phyloP scores from a whole-genome alignment of 345 rosid species.

The Raphanus raphanistrum region DNA sequence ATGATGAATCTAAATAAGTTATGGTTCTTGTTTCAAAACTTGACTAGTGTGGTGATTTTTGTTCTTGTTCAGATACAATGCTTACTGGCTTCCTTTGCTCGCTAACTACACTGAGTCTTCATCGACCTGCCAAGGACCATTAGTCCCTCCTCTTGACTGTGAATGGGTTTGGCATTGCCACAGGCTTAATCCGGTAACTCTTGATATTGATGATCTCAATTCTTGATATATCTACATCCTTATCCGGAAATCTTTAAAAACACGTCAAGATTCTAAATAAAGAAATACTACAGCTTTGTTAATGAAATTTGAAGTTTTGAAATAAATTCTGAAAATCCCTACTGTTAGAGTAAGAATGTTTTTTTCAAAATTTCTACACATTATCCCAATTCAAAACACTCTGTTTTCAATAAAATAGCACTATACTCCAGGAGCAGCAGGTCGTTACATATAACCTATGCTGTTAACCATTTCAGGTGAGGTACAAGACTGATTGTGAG shows the following conservation, averaged over 20 bases:
- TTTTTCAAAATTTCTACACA: not conserved
- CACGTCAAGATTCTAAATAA: not conserved
- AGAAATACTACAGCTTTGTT: not conserved
- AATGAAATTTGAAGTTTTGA: not conserved
- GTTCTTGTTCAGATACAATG: conserved; percentile 60
- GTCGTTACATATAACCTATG: not conserved
- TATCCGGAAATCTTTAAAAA: not conserved
- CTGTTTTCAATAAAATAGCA: not conserved
- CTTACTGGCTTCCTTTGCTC: conserved; percentile 90
- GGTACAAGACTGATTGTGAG: conserved; percentile 59
- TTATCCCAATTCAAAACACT: not conserved
- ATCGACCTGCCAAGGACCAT: conserved; percentile 50
- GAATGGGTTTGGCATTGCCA: conserved; percentile 98
- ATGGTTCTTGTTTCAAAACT: not conserved
- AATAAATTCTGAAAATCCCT: not conserved
- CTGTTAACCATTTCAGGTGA: conserved; percentile 37
- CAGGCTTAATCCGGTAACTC: conserved; percentile 66
- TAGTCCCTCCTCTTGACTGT: conserved; percentile 84
- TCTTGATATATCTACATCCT: not conserved
- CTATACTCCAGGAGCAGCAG: not conserved
- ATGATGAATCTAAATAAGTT: not conserved
- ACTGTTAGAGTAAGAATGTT: not conserved
- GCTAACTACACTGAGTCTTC: conserved; percentile 51
- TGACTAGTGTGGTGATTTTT: not conserved
- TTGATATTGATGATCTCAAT: not conserved